Evolutionary conservation across 75 land plant species (phyloP), one percentile per base, ranked within the genome.

Genomic region (Cunninghamia lanceolata): DNA sequence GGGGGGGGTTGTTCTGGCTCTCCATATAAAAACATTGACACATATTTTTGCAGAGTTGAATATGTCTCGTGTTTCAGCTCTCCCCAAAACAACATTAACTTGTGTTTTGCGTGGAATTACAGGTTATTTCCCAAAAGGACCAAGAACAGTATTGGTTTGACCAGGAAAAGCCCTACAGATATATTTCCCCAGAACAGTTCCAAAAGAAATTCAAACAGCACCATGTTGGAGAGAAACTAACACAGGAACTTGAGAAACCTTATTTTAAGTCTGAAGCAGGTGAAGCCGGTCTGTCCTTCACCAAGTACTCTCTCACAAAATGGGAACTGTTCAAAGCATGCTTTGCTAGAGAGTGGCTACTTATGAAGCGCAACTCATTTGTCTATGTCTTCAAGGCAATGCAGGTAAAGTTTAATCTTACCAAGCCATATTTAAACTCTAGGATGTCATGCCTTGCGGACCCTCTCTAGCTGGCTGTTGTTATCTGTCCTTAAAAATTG

Each of bases 61-160:
- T 8, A 21, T 80, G 19, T 80, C n/a, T 25, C 43, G 25, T 39
- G 25, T 81, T 81, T 39, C 46, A 43, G 46, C 45, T 81, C 10
- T 16, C 46, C 83, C 2, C 40, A 1, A 25, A 28, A 35, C 47
- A 43, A 40, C 19, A 82, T 25, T 36, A 43, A 82, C 35, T 40
- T 82, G 17, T 40, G 25, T 42, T 40, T 34, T 82, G 83, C 45
- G 30, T 38, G 43, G 25, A 10, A 77, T 86, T 81, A 6, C 88
- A 96, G 98, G 97, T 96, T 14, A 89, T 91, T 35, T 96, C 99
- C 34, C 88, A 82, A 73, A 94, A 96, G 83, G 97, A 96, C 85
- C 99, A 95, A 88, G 91, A 87, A 86, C 97, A 94, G 75, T 95
- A 95, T 71, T 96, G 97, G 99, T 30, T 50, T 34, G 89, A 80